Percentiles rank a stretch among this genome's conserved stretches.
These are phyloP conservation scores for Streptanthus diversifolius DNA, from an alignment of 345 rosid species.

Conservation along the genomic window DNA sequence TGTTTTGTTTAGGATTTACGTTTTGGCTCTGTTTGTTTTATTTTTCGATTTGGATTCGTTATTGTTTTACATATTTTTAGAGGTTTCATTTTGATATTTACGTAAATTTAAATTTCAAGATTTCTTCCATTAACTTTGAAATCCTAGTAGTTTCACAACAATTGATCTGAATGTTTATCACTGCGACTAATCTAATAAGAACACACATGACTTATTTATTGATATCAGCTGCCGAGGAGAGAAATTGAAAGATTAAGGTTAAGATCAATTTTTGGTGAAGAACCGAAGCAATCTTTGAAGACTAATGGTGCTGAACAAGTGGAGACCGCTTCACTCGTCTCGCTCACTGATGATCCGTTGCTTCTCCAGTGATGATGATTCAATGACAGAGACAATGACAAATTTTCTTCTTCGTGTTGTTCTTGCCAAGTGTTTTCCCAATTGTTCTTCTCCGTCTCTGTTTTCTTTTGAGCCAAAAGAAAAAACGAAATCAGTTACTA, in stretches of 20 bases:
- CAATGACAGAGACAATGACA: slow-evolving; percentile 56
- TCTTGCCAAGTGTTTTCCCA: slow-evolving; percentile 11
- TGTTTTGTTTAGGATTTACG: not conserved
- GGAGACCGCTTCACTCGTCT: slow-evolving; percentile 65
- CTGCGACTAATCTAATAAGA: slow-evolving; percentile 26
- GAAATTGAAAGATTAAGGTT: slow-evolving; percentile 73
- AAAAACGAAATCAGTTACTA: not conserved
- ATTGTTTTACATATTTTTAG: not conserved
- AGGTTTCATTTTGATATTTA: not conserved
- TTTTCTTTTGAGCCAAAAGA: slow-evolving; percentile 27
- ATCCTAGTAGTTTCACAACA: not conserved
- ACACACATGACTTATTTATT: not conserved
- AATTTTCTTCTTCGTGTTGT: slow-evolving; percentile 25
- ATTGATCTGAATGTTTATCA: slow-evolving; percentile 2
- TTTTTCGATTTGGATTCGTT: not conserved
- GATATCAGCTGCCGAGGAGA: slow-evolving; percentile 49
- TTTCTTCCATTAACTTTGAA: slow-evolving; percentile 9
- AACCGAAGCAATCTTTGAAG: slow-evolving; percentile 39
- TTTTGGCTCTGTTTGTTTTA: not conserved
- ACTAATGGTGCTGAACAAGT: slow-evolving; percentile 37
- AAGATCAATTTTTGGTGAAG: slow-evolving; percentile 38
- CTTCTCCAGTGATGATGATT: slow-evolving; percentile 44
- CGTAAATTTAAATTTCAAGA: slow-evolving; percentile 8
- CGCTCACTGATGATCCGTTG: slow-evolving; percentile 57
- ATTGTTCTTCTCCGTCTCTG: slow-evolving; percentile 26